Conservation (phyloP, 106 monocot species). For the Vanilla planifolia region DNA sequence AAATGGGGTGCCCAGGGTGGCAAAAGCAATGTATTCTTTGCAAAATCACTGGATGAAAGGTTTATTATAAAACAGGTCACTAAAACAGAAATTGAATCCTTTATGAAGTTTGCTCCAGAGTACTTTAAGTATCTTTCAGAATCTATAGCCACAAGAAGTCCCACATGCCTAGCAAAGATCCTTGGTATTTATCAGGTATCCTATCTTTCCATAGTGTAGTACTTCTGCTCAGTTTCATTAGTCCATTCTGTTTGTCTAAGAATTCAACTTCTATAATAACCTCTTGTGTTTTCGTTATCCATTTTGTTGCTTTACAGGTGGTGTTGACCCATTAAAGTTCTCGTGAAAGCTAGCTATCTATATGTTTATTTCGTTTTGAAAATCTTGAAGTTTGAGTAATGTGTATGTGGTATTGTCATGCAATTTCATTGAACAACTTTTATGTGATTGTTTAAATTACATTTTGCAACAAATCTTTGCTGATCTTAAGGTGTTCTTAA, state of each 20-base stretch:
- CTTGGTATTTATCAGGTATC: conserved; percentile 91
- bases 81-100: conserved; percentile 83
- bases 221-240: not conserved
- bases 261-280: not conserved
- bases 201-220: too few species aligned
- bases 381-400: too few species aligned
- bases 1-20: conserved; percentile 96
- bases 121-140: conserved; percentile 88
- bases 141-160: conserved; percentile 68
- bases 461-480: too few species aligned
- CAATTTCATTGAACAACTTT: too few species aligned
- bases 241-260: not conserved
- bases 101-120: conserved; percentile 76
- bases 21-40: conserved; percentile 99
- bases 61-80: conserved; percentile 97
- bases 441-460: too few species aligned
- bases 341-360: too few species aligned
- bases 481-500: too few species aligned
- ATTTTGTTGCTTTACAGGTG: not conserved
- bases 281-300: not conserved
- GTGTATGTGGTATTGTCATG: too few species aligned
- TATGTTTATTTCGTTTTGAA: too few species aligned
- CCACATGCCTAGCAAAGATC: conserved; percentile 92
- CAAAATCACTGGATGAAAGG: conserved; percentile 92
- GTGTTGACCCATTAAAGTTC: too few species aligned